Percentiles rank a stretch among this genome's conserved stretches.
Evolutionary conservation across 1,284 basidiomycete genomes (phyloP).

Genomic region (Rhodotorula sp.): DNA sequence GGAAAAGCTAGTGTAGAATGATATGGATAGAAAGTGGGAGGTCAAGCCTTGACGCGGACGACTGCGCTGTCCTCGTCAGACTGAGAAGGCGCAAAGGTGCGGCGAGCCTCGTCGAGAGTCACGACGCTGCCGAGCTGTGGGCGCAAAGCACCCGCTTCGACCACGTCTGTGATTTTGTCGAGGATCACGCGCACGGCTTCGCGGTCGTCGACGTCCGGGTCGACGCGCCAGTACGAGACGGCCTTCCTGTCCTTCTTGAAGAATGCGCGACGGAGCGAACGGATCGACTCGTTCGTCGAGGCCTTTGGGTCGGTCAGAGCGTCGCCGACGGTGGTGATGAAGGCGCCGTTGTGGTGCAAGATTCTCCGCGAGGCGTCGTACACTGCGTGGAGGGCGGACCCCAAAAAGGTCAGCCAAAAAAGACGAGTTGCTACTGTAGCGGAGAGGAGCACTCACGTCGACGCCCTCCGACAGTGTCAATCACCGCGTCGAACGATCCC

Average conservation of each 20-base stretch:
- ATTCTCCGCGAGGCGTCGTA: slow-evolving; percentile 52
- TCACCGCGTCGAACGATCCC: slow-evolving; percentile 49
- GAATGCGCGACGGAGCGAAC: slow-evolving; percentile 49
- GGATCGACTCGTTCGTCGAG: slow-evolving; percentile 28
- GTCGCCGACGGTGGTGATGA: slow-evolving; percentile 47
- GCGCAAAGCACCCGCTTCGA: slow-evolving; percentile 31
- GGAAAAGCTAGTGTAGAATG: background rate
- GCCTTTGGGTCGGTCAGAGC: slow-evolving; percentile 38
- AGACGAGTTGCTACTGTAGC: too few relatives aligned
- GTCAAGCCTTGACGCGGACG: slow-evolving; percentile 17
- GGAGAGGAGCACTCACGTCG: slow-evolving; percentile 28
- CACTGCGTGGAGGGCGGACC: too few relatives aligned
- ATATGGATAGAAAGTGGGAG: background rate
- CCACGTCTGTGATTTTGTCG: slow-evolving; percentile 30
- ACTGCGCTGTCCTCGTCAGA: slow-evolving; percentile 18
- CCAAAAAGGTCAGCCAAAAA: too few relatives aligned
- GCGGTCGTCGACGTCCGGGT: slow-evolving; percentile 31
- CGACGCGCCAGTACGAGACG: slow-evolving; percentile 47
- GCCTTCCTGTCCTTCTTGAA: slow-evolving; percentile 52
- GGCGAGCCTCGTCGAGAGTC: slow-evolving; percentile 30
- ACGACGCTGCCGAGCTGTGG: slow-evolving; percentile 28
- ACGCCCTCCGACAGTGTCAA: slow-evolving; percentile 43
- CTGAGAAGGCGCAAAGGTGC: slow-evolving; percentile 24
- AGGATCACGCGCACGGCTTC: slow-evolving; percentile 33
- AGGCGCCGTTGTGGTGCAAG: slow-evolving; percentile 47